A percentile compares a stretch with the other conserved stretches of the same genome.
Conservation (phyloP, 768 basidiomycete genomes). For the Erythrobasidium yunnanense region DNA sequence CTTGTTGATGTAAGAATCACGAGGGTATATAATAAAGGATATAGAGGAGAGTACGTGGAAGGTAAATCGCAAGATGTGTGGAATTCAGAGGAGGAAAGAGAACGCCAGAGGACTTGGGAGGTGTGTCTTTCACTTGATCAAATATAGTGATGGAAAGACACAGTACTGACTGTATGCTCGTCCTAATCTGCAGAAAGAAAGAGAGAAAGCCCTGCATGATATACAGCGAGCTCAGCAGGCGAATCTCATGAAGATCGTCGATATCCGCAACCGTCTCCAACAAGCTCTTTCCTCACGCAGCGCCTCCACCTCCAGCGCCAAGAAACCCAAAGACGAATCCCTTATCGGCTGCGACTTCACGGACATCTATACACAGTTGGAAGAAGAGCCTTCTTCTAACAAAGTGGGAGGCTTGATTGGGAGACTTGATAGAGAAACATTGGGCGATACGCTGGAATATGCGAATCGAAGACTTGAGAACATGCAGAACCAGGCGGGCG, state of each 20-base stretch:
- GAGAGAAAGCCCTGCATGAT: background rate
- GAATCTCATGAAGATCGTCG: background rate
- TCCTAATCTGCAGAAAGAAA: background rate
- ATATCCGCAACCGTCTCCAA: background rate
- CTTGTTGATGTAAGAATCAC: slow-evolving; percentile 63
- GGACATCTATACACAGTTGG: slow-evolving; percentile 9
- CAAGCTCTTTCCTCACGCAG: background rate
- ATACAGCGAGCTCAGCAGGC: background rate
- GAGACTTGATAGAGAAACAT: slow-evolving; percentile 41
- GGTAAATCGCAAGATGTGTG: slow-evolving; percentile 52
- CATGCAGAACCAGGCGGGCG: slow-evolving; percentile 50
- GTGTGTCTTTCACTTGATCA: slow-evolving; percentile 43
- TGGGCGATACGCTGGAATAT: slow-evolving; percentile 18
- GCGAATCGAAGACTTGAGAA: slow-evolving; percentile 40
- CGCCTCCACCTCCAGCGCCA: background rate
- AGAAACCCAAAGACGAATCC: slow-evolving; percentile 21
- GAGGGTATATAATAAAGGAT: slow-evolving; percentile 68
- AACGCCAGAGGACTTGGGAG: slow-evolving; percentile 57
- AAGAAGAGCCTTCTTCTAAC: slow-evolving; percentile 32
- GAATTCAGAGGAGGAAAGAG: slow-evolving; percentile 59
- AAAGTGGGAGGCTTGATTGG: slow-evolving; percentile 47
- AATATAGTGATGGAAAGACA: background rate
- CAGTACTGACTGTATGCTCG: background rate
- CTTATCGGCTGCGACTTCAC: background rate
- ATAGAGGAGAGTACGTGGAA: slow-evolving; percentile 55